Conservation (phyloP, 2,329 filamentous ascomycete species). For the Lachnellula cervina region DNA sequence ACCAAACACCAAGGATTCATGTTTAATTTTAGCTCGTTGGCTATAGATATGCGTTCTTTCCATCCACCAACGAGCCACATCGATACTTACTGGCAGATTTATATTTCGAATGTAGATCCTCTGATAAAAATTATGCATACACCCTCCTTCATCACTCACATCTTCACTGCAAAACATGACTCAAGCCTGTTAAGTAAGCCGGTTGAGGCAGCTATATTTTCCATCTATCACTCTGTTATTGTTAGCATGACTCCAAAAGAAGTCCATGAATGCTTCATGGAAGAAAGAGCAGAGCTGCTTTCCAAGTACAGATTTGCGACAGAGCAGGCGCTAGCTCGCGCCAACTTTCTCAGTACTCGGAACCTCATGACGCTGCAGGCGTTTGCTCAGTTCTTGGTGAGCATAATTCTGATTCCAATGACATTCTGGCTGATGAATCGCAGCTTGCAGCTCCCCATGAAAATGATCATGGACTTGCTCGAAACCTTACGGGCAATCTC, state of each 20-base stretch:
- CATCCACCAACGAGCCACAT: not conserved
- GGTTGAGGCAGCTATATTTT: not conserved
- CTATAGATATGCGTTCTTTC: not conserved
- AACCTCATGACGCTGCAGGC: conserved; percentile 55
- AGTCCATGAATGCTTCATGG: not conserved
- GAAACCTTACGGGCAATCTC: conserved; percentile 39
- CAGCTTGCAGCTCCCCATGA: not conserved
- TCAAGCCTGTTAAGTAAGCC: not conserved
- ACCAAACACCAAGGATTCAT: not conserved
- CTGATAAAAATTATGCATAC: not conserved
- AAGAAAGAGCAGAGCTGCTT: not conserved
- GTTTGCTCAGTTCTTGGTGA: conserved; percentile 49
- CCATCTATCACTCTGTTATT: not conserved
- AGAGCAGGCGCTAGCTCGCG: conserved; percentile 53
- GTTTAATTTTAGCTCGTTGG: not conserved
- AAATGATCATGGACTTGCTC: conserved; percentile 44
- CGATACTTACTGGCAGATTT: not conserved
- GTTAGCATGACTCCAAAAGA: not conserved
- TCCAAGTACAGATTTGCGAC: conserved; percentile 46
- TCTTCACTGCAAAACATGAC: not conserved
- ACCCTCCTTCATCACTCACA: not conserved
- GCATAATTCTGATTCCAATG: conserved; percentile 43
- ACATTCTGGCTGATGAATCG: not conserved
- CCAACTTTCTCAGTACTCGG: conserved; percentile 52
- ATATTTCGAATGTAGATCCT: not conserved